Percentiles rank a stretch among this genome's conserved stretches.
phyloP scores from a whole-genome alignment of 139 green algal genomes.

The Closterium sp. region DNA sequence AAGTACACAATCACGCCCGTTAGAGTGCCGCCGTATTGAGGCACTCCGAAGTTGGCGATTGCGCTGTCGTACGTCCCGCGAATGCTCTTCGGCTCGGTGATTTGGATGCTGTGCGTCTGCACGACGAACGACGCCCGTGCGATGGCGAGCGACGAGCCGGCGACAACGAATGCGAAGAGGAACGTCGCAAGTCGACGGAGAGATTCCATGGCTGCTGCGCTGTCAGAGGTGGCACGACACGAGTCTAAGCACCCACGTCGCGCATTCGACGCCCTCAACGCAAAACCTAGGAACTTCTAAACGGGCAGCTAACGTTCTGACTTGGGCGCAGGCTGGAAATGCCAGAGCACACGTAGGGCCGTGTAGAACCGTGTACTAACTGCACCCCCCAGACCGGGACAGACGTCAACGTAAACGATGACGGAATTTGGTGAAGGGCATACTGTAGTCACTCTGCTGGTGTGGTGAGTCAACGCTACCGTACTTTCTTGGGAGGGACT shows the following conservation, averaged over 20 bases:
- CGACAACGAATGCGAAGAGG: background rate
- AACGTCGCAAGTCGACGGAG: background rate
- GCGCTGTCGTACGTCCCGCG: slow-evolving; percentile 56
- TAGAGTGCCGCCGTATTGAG: slow-evolving; percentile 67
- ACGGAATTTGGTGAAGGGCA: too few relatives aligned
- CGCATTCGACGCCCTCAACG: background rate
- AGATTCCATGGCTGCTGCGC: background rate
- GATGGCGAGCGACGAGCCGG: background rate
- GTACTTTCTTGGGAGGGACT: too few relatives aligned
- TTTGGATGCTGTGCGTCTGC: slow-evolving; percentile 57
- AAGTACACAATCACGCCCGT: slow-evolving; percentile 54
- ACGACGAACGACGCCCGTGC: slow-evolving; percentile 47
- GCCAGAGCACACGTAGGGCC: too few relatives aligned
- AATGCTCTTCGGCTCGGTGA: slow-evolving; percentile 48
- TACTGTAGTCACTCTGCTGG: too few relatives aligned
- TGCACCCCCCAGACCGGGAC: too few relatives aligned
- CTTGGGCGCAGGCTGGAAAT: too few relatives aligned
- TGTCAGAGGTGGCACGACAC: background rate
- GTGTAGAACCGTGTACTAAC: too few relatives aligned
- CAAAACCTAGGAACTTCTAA: background rate
- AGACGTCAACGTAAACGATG: too few relatives aligned
- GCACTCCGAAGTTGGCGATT: slow-evolving; percentile 71
- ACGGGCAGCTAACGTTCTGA: background rate
- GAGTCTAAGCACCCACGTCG: background rate
- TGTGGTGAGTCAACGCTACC: too few relatives aligned